A percentile compares a stretch with the other conserved stretches of the same genome.
These are phyloP conservation scores for Neofusicoccum cordaticola DNA, from an alignment of 2,329 filamentous ascomycete genomes.

Conservation along the genomic window DNA sequence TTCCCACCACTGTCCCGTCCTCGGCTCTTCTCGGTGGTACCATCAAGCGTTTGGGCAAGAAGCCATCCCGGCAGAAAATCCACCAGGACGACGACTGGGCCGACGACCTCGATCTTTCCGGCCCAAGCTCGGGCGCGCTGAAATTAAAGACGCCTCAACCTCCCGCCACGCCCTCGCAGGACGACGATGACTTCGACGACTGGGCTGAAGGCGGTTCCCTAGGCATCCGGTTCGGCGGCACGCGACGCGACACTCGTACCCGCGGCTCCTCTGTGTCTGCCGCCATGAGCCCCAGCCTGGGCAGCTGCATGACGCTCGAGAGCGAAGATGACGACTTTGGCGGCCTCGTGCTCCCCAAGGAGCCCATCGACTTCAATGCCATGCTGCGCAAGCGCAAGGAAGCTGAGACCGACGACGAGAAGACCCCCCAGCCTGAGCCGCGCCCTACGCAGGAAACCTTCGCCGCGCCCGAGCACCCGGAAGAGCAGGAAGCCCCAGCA, in stretches of 20 bases:
- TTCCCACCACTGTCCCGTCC: slow-evolving; percentile 80
- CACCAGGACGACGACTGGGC: slow-evolving; percentile 51
- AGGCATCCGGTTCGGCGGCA: slow-evolving; percentile 86
- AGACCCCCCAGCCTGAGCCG: slow-evolving; percentile 13
- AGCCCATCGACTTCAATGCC: slow-evolving; percentile 78
- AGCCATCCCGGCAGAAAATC: slow-evolving; percentile 43
- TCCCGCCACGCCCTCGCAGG: slow-evolving; percentile 40
- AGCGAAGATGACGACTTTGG: slow-evolving; percentile 92
- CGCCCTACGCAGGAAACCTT: not conserved
- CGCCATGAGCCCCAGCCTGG: slow-evolving; percentile 85
- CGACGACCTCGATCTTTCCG: slow-evolving; percentile 48
- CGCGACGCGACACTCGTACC: slow-evolving; percentile 71
- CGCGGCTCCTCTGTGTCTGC: slow-evolving; percentile 85
- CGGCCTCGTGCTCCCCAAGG: slow-evolving; percentile 80
- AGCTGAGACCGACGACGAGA: slow-evolving; percentile 31
- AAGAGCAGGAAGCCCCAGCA: slow-evolving; percentile 18
- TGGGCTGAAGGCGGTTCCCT: slow-evolving; percentile 93
- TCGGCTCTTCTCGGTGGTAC: slow-evolving; percentile 89
- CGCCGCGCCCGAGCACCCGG: not conserved
- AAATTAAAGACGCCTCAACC: slow-evolving; percentile 42
- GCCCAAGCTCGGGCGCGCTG: slow-evolving; percentile 34
- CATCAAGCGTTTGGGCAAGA: slow-evolving; percentile 79
- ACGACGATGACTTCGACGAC: slow-evolving; percentile 64
- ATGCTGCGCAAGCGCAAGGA: slow-evolving; percentile 70
- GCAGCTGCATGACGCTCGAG: slow-evolving; percentile 85